phyloP scores from a whole-genome alignment of 2,329 filamentous ascomycete species.

The Phialophora verrucosa region DNA sequence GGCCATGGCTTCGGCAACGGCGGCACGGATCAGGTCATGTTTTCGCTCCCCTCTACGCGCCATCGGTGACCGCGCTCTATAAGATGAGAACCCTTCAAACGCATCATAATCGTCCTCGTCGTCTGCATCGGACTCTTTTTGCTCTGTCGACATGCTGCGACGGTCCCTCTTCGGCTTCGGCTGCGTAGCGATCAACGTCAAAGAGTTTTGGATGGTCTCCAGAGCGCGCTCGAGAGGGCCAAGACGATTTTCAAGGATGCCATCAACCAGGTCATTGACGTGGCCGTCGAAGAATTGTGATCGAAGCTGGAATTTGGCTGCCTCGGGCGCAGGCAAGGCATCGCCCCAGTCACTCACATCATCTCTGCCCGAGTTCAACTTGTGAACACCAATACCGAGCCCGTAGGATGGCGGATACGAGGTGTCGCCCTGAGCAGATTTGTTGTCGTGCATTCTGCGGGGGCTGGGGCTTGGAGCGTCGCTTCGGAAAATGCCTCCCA shows the following conservation, averaged over 20 bases:
- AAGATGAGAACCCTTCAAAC: slow-evolving; percentile 53
- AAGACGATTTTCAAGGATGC: slow-evolving; percentile 75
- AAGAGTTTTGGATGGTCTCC: slow-evolving; percentile 72
- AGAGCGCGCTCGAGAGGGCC: slow-evolving; percentile 82
- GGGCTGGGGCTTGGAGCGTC: slow-evolving; percentile 77
- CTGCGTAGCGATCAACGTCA: slow-evolving; percentile 64
- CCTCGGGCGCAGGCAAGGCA: slow-evolving; percentile 79
- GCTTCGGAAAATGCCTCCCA: slow-evolving; percentile 63
- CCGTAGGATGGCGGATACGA: slow-evolving; percentile 66
- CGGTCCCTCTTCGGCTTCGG: slow-evolving; percentile 64
- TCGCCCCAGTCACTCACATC: slow-evolving; percentile 84
- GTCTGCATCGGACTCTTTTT: slow-evolving; percentile 84
- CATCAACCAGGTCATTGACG: slow-evolving; percentile 83
- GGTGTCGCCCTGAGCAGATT: slow-evolving; percentile 38
- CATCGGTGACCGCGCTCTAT: slow-evolving; percentile 76
- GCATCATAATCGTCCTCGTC: slow-evolving; percentile 80
- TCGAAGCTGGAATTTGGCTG: slow-evolving; percentile 79
- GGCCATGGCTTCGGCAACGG: slow-evolving; percentile 69
- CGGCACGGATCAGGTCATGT: slow-evolving; percentile 62
- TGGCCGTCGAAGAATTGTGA: slow-evolving; percentile 89
- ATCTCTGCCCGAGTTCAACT: slow-evolving; percentile 62
- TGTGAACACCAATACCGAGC: slow-evolving; percentile 65
- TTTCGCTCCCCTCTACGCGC: slow-evolving; percentile 68
- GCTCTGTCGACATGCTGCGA: slow-evolving; percentile 72
- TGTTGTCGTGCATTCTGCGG: slow-evolving; percentile 54